Percentiles rank a stretch among this genome's conserved stretches.
phyloP scores from a whole-genome alignment of 78 protist genomes.

The Reticulomyxa filosa region DNA sequence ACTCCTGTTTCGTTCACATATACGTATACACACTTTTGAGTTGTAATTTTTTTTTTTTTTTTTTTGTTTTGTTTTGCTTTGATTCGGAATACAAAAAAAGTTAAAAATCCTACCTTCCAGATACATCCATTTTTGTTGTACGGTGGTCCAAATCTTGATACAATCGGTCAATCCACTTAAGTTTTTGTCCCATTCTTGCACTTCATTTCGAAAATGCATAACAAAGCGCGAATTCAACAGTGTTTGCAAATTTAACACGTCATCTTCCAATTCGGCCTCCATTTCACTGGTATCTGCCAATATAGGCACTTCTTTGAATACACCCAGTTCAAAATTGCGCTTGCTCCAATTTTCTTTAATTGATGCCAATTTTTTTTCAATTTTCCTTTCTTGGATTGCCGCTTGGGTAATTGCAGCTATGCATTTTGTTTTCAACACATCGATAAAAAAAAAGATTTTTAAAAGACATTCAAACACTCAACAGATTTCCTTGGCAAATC shows the following conservation, averaged over 20 bases:
- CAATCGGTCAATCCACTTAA: conserved; percentile 42
- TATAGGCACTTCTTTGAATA: conserved; percentile 25
- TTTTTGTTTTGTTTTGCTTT: too few species aligned
- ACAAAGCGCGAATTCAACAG: conserved; percentile 38
- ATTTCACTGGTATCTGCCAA: conserved; percentile 30
- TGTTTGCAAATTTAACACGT: conserved; percentile 34
- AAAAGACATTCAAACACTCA: conserved; percentile 31
- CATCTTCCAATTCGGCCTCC: conserved; percentile 39
- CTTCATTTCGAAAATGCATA: conserved; percentile 25
- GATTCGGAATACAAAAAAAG: too few species aligned
- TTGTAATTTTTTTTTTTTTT: too few species aligned
- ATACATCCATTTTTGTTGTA: conserved; percentile 70
- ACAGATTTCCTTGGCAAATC: conserved; percentile 27
- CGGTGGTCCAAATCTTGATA: conserved; percentile 45
- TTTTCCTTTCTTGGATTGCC: conserved; percentile 35
- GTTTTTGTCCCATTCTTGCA: conserved; percentile 49
- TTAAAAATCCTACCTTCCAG: conserved; percentile 71
- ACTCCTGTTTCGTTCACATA: too few species aligned
- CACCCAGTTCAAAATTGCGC: conserved; percentile 17
- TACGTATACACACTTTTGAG: too few species aligned
- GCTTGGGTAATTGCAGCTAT: too few species aligned
- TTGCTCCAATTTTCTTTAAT: conserved; percentile 40
- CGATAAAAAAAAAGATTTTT: too few species aligned
- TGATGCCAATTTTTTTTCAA: conserved; percentile 10
- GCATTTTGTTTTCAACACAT: too few species aligned